These are phyloP conservation scores for Dryas drummondii DNA, from an alignment of 306 rosid genomes.

Conservation along the genomic window DNA sequence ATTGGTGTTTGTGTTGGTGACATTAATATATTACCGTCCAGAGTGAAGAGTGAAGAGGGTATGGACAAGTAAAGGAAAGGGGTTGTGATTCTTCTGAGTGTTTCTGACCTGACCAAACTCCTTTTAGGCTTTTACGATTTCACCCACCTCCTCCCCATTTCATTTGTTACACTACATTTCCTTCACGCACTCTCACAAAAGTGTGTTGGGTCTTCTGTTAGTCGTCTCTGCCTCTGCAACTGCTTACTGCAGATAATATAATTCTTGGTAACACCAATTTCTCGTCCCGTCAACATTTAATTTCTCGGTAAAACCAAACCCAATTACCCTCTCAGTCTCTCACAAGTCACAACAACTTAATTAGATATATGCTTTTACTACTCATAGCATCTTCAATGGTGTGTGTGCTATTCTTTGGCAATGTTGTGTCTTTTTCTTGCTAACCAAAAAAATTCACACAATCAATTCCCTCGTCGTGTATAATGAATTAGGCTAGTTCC, in stretches of 20 bases:
- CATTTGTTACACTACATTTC: constrained; percentile 13
- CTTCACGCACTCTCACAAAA: constrained; percentile 27
- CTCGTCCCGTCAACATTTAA: constrained; percentile 6
- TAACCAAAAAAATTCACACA: too few species aligned
- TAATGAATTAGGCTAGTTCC: too few species aligned
- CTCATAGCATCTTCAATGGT: too few species aligned
- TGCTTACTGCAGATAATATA: neutral
- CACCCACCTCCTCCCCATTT: constrained; percentile 4
- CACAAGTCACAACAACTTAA: neutral
- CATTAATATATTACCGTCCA: constrained; percentile 15
- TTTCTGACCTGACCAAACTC: constrained; percentile 17
- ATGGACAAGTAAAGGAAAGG: neutral
- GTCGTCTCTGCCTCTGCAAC: too few species aligned
- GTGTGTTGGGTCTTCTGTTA: neutral
- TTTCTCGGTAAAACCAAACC: constrained; percentile 18
- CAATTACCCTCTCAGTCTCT: neutral
- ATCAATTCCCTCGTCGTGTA: too few species aligned
- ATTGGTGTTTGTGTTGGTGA: neutral
- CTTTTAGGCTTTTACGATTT: neutral
- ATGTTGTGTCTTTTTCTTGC: too few species aligned
- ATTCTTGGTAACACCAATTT: constrained; percentile 11
- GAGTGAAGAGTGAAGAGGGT: neutral
- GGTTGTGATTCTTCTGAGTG: constrained; percentile 16
- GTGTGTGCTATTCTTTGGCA: too few species aligned
- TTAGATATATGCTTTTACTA: too few species aligned